Conservation (phyloP, 768 basidiomycete species). For the Mrakia frigida region DNA sequence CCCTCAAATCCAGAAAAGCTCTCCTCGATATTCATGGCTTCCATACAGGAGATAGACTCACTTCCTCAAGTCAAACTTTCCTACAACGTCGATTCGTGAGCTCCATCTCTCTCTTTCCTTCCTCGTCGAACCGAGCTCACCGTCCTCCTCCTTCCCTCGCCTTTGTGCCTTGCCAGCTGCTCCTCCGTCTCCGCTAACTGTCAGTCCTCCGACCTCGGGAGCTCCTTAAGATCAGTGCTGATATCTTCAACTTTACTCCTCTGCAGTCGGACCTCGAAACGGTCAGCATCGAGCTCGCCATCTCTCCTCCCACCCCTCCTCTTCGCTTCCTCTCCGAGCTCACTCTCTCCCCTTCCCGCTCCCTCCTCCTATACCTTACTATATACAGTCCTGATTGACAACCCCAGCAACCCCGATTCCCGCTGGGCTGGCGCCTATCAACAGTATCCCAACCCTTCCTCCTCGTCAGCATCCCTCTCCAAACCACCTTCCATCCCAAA, state of each 20-base stretch:
- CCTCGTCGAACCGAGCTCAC: neutral
- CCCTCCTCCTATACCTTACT: neutral
- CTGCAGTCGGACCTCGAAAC: neutral
- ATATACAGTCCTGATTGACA: slow-evolving; percentile 25
- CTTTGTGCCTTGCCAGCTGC: neutral
- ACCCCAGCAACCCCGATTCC: slow-evolving; percentile 30
- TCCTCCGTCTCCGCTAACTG: slow-evolving; percentile 11
- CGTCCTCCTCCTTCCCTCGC: neutral
- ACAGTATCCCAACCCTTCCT: neutral
- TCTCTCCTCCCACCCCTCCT: neutral
- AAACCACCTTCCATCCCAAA: neutral
- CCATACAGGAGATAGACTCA: neutral
- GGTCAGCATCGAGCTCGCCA: neutral
- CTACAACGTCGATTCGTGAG: slow-evolving; percentile 2
- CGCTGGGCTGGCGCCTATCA: slow-evolving; percentile 33
- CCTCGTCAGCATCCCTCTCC: slow-evolving; percentile 2
- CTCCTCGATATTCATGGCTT: neutral
- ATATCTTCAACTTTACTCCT: too few species aligned
- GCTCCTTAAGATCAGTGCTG: neutral
- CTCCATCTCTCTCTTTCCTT: neutral
- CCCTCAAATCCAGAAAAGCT: neutral
- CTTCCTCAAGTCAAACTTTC: slow-evolving; percentile 5
- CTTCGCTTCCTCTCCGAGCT: too few species aligned
- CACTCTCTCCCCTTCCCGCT: neutral
- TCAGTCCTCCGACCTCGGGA: neutral